These are phyloP conservation scores for Solanum corneliomulleri DNA, from an alignment of 257 asterid genomes.

Conservation along the genomic window DNA sequence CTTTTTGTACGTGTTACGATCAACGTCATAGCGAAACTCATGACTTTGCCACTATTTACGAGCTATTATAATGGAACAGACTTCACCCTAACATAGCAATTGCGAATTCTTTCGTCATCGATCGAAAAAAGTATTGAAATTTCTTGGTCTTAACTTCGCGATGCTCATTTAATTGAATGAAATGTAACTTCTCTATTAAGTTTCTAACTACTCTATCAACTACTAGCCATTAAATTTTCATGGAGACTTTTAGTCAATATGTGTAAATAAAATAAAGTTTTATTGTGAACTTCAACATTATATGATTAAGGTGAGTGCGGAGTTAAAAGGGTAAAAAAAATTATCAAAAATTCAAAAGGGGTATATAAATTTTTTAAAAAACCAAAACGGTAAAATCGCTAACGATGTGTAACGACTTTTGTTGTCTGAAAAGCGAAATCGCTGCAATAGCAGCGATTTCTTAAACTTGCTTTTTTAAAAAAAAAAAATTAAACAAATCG, in stretches of 20 bases:
- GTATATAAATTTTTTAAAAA: too few relatives aligned
- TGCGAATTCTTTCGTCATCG: not conserved
- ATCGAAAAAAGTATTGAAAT: not conserved
- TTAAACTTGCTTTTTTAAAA: too few relatives aligned
- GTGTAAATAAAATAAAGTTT: not conserved
- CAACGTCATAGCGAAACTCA: not conserved
- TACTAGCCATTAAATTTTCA: not conserved
- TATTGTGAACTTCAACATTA: accelerated
- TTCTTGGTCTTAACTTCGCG: not conserved
- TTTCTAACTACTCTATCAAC: not conserved
- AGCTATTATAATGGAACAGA: too few relatives aligned
- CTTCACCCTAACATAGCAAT: not conserved
- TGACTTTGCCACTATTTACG: too few relatives aligned
- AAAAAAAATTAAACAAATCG: too few relatives aligned
- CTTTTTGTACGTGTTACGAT: not conserved
- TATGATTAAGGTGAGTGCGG: not conserved
- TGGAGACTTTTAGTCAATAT: not conserved
- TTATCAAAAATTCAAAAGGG: too few relatives aligned
- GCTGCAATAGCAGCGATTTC: too few relatives aligned
- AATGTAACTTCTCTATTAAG: not conserved
- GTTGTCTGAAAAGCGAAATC: too few relatives aligned
- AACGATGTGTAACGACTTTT: too few relatives aligned
- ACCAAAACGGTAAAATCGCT: too few relatives aligned
- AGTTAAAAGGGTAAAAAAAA: too few relatives aligned
- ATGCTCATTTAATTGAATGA: not conserved